A percentile compares a stretch with the other conserved stretches of the same genome.
Conservation (phyloP, 768 basidiomycete species). For the Tylopilus vinaceipallidus region DNA sequence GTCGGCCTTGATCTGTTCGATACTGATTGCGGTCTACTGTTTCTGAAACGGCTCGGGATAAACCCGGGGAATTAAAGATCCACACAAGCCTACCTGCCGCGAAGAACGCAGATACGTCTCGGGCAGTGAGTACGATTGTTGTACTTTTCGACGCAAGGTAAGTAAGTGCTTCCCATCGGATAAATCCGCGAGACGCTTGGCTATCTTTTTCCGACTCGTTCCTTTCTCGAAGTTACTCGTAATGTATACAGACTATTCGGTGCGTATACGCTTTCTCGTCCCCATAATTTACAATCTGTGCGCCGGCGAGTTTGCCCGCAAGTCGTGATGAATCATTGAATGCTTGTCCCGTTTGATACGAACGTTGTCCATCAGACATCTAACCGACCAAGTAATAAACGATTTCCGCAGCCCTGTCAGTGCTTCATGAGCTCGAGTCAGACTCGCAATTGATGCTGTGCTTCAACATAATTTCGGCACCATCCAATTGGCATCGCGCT, state of each 20-base stretch:
- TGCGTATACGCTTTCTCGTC: too few species aligned
- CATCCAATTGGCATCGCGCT: slow-evolving; percentile 18
- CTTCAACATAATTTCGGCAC: too few species aligned
- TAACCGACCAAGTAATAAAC: background rate
- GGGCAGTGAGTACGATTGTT: background rate
- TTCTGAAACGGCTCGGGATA: background rate
- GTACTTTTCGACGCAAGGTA: too few species aligned
- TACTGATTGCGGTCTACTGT: background rate
- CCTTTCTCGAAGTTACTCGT: background rate
- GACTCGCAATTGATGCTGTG: too few species aligned
- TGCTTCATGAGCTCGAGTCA: background rate
- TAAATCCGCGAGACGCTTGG: background rate
- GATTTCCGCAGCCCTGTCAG: too few species aligned
- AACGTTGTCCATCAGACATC: background rate
- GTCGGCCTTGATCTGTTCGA: background rate
- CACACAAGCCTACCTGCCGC: background rate
- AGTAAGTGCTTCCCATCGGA: background rate
- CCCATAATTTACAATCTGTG: too few species aligned
- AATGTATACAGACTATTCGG: background rate
- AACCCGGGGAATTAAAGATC: background rate
- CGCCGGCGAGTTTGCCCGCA: background rate
- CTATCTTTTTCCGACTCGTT: background rate
- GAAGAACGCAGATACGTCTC: background rate
- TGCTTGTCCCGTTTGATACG: background rate
- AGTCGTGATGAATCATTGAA: background rate